These are phyloP conservation scores for Eutrema yunnanense DNA, from an alignment of 345 rosid species.

Conservation along the genomic window DNA sequence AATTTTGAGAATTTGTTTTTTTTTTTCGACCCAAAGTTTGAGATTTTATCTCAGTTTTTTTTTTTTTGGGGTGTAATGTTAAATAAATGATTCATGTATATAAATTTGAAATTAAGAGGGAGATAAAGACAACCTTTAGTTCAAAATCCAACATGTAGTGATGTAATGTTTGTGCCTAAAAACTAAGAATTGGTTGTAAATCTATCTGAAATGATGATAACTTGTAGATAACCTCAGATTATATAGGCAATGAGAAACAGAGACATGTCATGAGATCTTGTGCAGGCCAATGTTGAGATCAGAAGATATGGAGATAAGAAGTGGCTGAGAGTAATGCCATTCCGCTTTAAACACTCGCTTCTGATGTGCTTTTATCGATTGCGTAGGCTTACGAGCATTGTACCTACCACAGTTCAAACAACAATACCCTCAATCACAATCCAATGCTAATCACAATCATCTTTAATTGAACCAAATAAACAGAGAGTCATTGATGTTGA, in stretches of 20 bases:
- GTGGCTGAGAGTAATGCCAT: conserved; percentile 71
- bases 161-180: background rate
- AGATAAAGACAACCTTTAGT: background rate
- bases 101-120: background rate
- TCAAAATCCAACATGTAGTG: background rate
- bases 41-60: background rate
- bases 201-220: background rate
- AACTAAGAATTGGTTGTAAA: background rate
- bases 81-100: background rate
- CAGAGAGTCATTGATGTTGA: background rate
- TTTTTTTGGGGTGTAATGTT: background rate
- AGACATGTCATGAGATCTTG: conserved; percentile 39
- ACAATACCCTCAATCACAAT: background rate
- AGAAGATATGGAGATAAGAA: conserved; percentile 80
- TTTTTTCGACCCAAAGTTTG: background rate
- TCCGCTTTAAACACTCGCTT: conserved; percentile 84
- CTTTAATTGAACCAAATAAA: background rate
- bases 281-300: conserved; percentile 82
- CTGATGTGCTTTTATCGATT: conserved; percentile 78
- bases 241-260: background rate
- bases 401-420: conserved; percentile 34
- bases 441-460: background rate
- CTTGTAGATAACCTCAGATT: background rate
- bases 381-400: conserved; percentile 67
- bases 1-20: background rate